Base-by-base conservation (phyloP, 441 rosid genomes). In the Capsella rubella region DNA sequence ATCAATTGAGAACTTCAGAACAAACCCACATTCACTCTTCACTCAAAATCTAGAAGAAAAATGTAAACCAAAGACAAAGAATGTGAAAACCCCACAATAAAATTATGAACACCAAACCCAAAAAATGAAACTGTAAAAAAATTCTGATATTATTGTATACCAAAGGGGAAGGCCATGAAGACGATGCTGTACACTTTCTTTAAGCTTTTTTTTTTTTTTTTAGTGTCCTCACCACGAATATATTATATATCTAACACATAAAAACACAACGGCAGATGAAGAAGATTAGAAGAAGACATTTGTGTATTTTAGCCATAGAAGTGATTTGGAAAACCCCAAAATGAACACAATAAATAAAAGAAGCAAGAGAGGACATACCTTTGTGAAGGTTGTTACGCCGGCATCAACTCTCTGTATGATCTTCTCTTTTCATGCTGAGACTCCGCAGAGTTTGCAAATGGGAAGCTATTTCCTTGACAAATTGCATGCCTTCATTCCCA, bases 401-500 rank as follows among this genome's bases (percentile, higher is more conserved):
- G 45, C 39, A 63, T 84, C 75, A 85, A 64, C 78, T 61, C 75
- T 77, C 73, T 49, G 58, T 69, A 62, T 75, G 60, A 69, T 84
- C 73, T 52, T 42, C 76, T 74, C 71, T 72, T 64, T 52, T 78
- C 67, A 45, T 67, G 72, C 83, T 78, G 14, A 76, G 69, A 57
- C 68, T 83, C 63, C 85, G 77, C 49, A 90, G 15, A 49, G 81
- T 89, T 70, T 78, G 81, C 71, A 88, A 70, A 54, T 83, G 87
- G 57, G 82, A 64, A 72, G 93, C 96, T 74, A 90, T 84, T 45
- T 90, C 90, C 77, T 72, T 77, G n/a, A 90, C 78, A 57, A 87
- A 86, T 13, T 60, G 75, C n/a, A 84, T 69, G 8, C 90, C 86
- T 43, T 89, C 86, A 3, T 85, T 73, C 47, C 89, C 95, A 6